Evolutionary conservation across 192 early-diverging fungal genomes (phyloP).

Genomic region (Linderina pennispora): DNA sequence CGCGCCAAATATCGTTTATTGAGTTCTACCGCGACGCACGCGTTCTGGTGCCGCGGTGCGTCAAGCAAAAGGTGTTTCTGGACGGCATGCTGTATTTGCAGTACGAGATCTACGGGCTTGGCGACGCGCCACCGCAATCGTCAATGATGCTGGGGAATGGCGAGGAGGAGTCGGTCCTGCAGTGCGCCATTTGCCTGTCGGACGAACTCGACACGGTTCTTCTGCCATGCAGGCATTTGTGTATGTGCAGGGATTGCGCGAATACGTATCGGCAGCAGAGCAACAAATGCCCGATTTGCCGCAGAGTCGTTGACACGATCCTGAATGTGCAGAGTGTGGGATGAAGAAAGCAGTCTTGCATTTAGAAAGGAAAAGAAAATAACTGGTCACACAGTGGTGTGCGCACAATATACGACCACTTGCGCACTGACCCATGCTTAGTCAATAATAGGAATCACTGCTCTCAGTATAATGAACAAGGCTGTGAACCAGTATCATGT

Average conservation of each 20-base stretch:
- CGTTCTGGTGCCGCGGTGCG: slow-evolving; percentile 28
- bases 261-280: slow-evolving; percentile 55
- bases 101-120: slow-evolving; percentile 41
- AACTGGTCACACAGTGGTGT: too few relatives aligned
- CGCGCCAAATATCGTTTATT: slow-evolving; percentile 38
- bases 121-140: slow-evolving; percentile 17
- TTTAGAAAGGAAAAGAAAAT: neutral
- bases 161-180: too few relatives aligned
- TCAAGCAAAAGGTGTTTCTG: slow-evolving; percentile 37
- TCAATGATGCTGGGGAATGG: slow-evolving; percentile 20
- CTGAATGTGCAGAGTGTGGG: slow-evolving; percentile 21
- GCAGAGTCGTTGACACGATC: slow-evolving; percentile 36
- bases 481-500: too few relatives aligned
- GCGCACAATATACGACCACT: too few relatives aligned
- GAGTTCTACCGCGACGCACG: slow-evolving; percentile 33
- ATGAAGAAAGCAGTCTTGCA: neutral
- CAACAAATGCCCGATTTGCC: slow-evolving; percentile 46
- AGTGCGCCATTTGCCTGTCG: slow-evolving; percentile 75
- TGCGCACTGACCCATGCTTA: too few relatives aligned
- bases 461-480: neutral
- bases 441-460: too few relatives aligned
- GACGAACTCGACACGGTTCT: slow-evolving; percentile 67
- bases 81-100: slow-evolving; percentile 22
- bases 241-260: slow-evolving; percentile 69
- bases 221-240: slow-evolving; percentile 77